phyloP scores from a whole-genome alignment of 768 basidiomycete species.

The Neoboletus brunneissimus region DNA sequence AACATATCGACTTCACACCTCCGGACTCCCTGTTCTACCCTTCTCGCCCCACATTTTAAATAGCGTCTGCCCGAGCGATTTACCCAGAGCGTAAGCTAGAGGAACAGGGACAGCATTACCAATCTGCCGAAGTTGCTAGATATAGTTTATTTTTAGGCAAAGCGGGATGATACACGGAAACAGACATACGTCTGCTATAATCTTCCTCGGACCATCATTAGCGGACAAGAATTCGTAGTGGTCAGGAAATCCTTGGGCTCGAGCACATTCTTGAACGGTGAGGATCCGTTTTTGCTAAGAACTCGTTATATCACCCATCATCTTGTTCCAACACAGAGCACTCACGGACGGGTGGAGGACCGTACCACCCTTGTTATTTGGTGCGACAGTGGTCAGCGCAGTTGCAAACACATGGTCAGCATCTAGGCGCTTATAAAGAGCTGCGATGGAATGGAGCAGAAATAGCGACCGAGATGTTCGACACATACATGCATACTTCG shows the following conservation, averaged over 20 bases:
- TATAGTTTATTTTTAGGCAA: conserved; percentile 1
- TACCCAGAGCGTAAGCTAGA: conserved; percentile 61
- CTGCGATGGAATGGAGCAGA: conserved; percentile 32
- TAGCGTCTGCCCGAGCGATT: conserved; percentile 42
- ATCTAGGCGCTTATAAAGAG: conserved; percentile 56
- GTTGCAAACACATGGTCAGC: conserved; percentile 56
- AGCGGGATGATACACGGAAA: background rate
- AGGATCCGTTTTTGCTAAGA: conserved; percentile 68
- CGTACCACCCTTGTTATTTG: conserved; percentile 45
- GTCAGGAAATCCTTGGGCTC: conserved; percentile 80
- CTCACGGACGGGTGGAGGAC: conserved; percentile 48
- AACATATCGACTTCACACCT: conserved; percentile 26
- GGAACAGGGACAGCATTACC: conserved; percentile 80
- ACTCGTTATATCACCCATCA: background rate
- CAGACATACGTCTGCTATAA: conserved; percentile 47
- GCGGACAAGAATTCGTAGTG: conserved; percentile 57
- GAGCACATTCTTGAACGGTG: conserved; percentile 63
- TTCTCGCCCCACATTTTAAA: conserved; percentile 44
- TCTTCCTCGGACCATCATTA: conserved; percentile 33
- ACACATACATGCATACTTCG: conserved; percentile 27
- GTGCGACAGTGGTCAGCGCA: conserved; percentile 54
- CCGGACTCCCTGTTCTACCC: conserved; percentile 45
- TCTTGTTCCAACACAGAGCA: background rate
- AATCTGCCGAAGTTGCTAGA: conserved; percentile 71
- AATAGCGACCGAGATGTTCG: background rate